Evolutionary conservation across 495 filamentous ascomycete species (phyloP).

Genomic region (Penicillium bovifimosum): DNA sequence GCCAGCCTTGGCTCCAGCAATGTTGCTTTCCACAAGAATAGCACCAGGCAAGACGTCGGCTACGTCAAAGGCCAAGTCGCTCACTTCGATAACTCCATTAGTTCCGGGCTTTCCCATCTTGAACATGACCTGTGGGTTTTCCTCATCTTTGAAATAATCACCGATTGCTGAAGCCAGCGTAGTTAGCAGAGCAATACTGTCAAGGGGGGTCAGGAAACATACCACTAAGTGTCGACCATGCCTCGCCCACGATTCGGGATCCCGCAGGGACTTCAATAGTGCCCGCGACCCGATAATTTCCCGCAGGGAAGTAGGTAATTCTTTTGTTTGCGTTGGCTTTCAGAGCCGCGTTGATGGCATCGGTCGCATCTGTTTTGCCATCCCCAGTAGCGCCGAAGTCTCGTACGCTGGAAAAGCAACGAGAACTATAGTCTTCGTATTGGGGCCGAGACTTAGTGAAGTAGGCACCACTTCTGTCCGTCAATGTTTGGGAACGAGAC

Average conservation of each 20-base stretch:
- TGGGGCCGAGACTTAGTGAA: constrained; percentile 44
- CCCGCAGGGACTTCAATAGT: constrained; percentile 49
- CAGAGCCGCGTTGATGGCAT: constrained; percentile 31
- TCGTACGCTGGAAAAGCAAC: constrained; percentile 53
- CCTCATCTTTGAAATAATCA: too few relatives aligned
- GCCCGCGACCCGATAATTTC: constrained; percentile 48
- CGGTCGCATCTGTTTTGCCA: constrained; percentile 58
- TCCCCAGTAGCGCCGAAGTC: constrained; percentile 57
- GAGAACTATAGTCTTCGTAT: constrained; percentile 34
- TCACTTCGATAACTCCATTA: too few relatives aligned
- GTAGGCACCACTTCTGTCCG: constrained; percentile 33
- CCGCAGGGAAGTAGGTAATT: constrained; percentile 53
- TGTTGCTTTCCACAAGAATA: too few relatives aligned
- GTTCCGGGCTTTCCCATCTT: too few relatives aligned
- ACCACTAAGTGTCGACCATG: too few relatives aligned
- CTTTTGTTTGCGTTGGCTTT: constrained; percentile 12
- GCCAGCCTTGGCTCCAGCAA: too few relatives aligned
- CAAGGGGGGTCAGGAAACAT: too few relatives aligned
- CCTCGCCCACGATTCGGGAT: constrained; percentile 46
- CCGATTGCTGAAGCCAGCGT: too few relatives aligned
- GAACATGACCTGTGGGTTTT: too few relatives aligned
- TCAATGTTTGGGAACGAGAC: constrained; percentile 25
- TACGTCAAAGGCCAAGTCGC: too few relatives aligned
- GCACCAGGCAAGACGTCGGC: too few relatives aligned
- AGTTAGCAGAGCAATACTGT: too few relatives aligned